These are phyloP conservation scores for Tetratostichococcus sp. DNA, from an alignment of 139 green algal genomes.

Conservation along the genomic window DNA sequence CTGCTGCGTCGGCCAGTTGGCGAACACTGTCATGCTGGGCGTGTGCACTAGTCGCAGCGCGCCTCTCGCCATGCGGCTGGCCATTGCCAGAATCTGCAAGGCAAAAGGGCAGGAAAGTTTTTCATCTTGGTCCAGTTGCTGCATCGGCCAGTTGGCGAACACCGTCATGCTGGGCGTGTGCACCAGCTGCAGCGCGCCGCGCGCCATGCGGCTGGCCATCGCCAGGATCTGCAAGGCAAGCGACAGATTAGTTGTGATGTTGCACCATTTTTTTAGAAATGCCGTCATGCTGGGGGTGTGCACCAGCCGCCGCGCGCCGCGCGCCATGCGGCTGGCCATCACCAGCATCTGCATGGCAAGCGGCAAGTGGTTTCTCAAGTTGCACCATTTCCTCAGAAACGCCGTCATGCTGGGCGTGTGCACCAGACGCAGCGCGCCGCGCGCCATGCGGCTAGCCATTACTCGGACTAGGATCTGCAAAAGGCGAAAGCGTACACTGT, in stretches of 20 bases:
- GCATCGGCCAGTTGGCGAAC: constrained; percentile 92
- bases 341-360: too few species aligned
- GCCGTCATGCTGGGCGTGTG: constrained; percentile 73
- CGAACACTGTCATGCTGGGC: constrained; percentile 75
- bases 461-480: constrained; percentile 77
- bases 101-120: neutral
- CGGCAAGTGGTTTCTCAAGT: too few species aligned
- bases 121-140: constrained; percentile 8
- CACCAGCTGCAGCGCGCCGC: constrained; percentile 81
- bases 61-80: constrained; percentile 79
- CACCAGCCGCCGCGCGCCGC: constrained; percentile 81
- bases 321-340: constrained; percentile 76
- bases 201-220: constrained; percentile 76
- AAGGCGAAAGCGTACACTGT: neutral
- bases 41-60: constrained; percentile 86
- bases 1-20: constrained; percentile 86
- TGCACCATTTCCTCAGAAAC: too few species aligned
- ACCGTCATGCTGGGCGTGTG: constrained; percentile 81
- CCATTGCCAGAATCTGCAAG: constrained; percentile 69
- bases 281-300: constrained; percentile 83
- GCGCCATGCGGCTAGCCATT: constrained; percentile 76
- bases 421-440: constrained; percentile 81
- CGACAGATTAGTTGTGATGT: too few species aligned
- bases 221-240: constrained; percentile 59
- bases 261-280: constrained; percentile 88